Evolutionary conservation across 179 eudicot genomes (phyloP), one percentile per base, ranked within the genome.

Genomic region (Nepenthes alata): DNA sequence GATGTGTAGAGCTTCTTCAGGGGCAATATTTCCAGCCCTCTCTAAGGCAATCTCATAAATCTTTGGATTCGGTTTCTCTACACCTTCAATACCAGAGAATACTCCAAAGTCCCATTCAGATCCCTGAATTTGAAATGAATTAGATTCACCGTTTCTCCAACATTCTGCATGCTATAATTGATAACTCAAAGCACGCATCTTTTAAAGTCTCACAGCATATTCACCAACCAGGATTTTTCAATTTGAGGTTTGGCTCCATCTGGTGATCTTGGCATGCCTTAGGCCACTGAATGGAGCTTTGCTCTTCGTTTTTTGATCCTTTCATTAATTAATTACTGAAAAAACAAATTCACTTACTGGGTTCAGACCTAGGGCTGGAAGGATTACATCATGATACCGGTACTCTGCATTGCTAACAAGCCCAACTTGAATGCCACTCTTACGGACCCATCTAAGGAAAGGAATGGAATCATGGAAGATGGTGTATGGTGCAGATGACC

Each of bases 31-130:
- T 53, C 96, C 96, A 2, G 95, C 97, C 70, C 80, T 84, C 73
- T 85, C 85, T 62, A 91, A 74, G 5, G 97, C 97, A 61, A 91
- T 78, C 78, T 88, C 67, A 37, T 79, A 88, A 37, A 91, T 74
- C 72, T 60, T 80, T 1, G 89, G 95, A 67, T 88, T 77, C n/a
- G 97, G 97, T 75, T 91, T 91, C 69, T 91, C 97, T 39, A 91
- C 85, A 4, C 97, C 97, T 80, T 83, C 96, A 10, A 91, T 72
- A 15, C 97, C 97, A 3, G 98, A 91, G 75, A 91, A 91, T 37
- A 91, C 88, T 50, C 95, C 98, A 66, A 89, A 89, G 68, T 91
- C 98, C 95, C 95, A 89, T 72, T 84, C 95, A n/a, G 87, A 81
- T 62, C 90, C 96, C 97, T 91, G 84, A 38, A 65, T 47, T 41